phyloP scores from a whole-genome alignment of 768 basidiomycete genomes.

The Amanita muscaria region DNA sequence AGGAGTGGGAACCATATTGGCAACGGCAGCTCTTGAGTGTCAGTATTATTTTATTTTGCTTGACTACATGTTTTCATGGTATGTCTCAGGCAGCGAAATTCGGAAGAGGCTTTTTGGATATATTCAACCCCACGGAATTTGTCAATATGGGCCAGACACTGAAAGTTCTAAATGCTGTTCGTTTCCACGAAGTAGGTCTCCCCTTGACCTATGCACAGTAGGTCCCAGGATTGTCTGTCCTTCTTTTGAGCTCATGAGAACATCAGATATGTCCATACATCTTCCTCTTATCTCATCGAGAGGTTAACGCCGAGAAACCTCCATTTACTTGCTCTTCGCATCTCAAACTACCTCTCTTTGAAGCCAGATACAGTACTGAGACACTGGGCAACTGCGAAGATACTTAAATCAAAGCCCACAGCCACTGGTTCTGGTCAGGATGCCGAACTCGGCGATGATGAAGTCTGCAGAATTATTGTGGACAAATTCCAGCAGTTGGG shows the following conservation, averaged over 20 bases:
- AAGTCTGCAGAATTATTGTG: constrained; percentile 75
- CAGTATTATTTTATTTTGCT: constrained; percentile 15
- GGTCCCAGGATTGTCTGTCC: constrained; percentile 19
- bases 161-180: constrained; percentile 89
- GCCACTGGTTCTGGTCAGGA: constrained; percentile 44
- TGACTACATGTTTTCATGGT: constrained; percentile 1
- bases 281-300: constrained; percentile 71
- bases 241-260: constrained; percentile 4
- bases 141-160: constrained; percentile 87
- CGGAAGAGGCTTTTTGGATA: constrained; percentile 87
- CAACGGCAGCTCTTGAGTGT: constrained; percentile 82
- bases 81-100: constrained; percentile 82
- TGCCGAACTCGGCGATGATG: constrained; percentile 58
- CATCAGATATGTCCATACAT: constrained; percentile 69
- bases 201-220: constrained; percentile 90
- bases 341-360: constrained; percentile 76
- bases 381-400: constrained; percentile 96
- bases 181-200: constrained; percentile 87
- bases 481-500: constrained; percentile 84
- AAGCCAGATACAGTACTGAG: constrained; percentile 82
- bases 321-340: constrained; percentile 86
- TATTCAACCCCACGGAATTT: constrained; percentile 88
- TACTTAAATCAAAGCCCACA: constrained; percentile 59
- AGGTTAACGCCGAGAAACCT: constrained; percentile 81
- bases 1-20: constrained; percentile 88